Conservation (phyloP, 805 yeast genomes). For the Candida coleopterorum region DNA sequence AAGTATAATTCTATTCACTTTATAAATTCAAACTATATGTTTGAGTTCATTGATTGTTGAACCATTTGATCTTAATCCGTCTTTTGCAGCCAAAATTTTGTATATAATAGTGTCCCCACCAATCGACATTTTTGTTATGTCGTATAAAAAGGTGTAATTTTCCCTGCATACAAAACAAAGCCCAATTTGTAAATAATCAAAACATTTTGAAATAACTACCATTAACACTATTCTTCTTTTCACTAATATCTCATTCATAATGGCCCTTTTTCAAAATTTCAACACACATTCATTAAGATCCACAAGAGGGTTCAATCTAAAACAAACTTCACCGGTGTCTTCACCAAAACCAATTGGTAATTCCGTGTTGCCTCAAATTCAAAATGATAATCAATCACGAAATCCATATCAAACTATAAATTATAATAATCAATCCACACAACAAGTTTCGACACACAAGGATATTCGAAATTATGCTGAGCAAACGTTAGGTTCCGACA, state of each 20-base stretch:
- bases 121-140: too few species aligned
- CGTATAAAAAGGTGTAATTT: too few species aligned
- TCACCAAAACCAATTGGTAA: conserved; percentile 34
- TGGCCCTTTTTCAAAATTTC: conserved; percentile 42
- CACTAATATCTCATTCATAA: conserved; percentile 11
- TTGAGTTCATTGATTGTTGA: too few species aligned
- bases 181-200: too few species aligned
- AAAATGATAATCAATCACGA: conserved; percentile 15
- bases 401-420: conserved; percentile 31
- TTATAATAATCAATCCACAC: conserved; percentile 15
- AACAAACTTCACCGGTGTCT: conserved; percentile 35
- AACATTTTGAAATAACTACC: not conserved
- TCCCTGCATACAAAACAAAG: not conserved
- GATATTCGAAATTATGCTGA: conserved; percentile 88
- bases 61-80: too few species aligned
- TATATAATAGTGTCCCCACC: too few species aligned
- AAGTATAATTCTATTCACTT: too few species aligned
- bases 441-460: conserved; percentile 49
- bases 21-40: too few species aligned
- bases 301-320: conserved; percentile 40
- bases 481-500: conserved; percentile 89
- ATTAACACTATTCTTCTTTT: not conserved
- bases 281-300: conserved; percentile 39
- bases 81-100: too few species aligned
- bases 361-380: conserved; percentile 27